Conservation (phyloP, 2,329 filamentous ascomycete species). For the Talaromyces pinophilus region DNA sequence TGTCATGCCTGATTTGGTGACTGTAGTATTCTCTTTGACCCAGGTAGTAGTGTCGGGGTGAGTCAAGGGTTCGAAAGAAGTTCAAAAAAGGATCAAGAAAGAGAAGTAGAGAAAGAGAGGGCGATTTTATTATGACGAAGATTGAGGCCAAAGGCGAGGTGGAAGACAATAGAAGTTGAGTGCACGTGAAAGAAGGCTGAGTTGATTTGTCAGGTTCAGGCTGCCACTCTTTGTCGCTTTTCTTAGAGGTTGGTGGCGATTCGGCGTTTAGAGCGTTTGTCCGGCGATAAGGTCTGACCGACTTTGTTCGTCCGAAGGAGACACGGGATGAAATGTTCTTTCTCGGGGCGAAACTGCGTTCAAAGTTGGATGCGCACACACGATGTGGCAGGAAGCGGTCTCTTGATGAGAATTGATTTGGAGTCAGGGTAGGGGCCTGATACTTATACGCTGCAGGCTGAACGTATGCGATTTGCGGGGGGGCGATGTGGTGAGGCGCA, state of each 20-base stretch:
- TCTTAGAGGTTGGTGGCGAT: constrained; percentile 20
- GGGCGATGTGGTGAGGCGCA: constrained; percentile 18
- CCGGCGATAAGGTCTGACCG: constrained; percentile 22
- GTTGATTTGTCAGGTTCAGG: constrained; percentile 30
- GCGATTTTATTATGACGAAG: constrained; percentile 29
- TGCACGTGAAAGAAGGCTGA: constrained; percentile 23
- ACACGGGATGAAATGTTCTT: background rate
- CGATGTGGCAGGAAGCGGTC: background rate
- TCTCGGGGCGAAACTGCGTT: background rate
- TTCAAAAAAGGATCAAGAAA: background rate
- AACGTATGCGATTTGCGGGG: constrained; percentile 14
- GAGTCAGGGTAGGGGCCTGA: constrained; percentile 1
- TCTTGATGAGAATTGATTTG: background rate
- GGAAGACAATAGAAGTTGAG: constrained; percentile 34
- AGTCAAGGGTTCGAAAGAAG: background rate
- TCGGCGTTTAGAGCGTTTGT: constrained; percentile 20
- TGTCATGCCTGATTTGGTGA: constrained; percentile 18
- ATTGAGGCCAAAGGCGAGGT: constrained; percentile 28
- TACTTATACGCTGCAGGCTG: constrained; percentile 2
- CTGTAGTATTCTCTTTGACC: background rate
- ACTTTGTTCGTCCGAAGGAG: constrained; percentile 1
- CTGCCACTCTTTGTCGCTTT: constrained; percentile 17
- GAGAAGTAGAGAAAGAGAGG: constrained; percentile 10
- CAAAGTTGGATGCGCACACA: background rate
- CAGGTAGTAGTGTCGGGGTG: background rate